Evolutionary conservation across 129 eudicot species (phyloP), one percentile per base, ranked within the genome.

Genomic region (Ambrosia artemisiifolia): DNA sequence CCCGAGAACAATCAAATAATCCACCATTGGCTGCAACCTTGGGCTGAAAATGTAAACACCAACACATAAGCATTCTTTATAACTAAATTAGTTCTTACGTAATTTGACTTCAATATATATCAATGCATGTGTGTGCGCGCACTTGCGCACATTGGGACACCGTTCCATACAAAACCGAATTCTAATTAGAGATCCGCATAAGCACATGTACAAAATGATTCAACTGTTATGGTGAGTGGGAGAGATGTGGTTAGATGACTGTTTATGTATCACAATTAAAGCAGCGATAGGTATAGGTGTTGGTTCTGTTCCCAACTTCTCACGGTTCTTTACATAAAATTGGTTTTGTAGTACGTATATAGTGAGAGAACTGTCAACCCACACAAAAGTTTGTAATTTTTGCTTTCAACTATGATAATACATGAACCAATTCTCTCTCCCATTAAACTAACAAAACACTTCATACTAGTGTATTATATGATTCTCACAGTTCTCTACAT

Each of bases 21-120:
- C 90, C 60, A 93, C 92, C 88, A 89, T 68, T 0, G 95, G 96
- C 78, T 87, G 95, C 83, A 93, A 70, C 65, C 85, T 87, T 18
- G 73, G 84, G 75, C 98, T 89, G 81, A 83, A 82, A 5, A 54
- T 6, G 8, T 14, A 56, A 43, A 70, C 16, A 43, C 55, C 71
- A 65, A 43, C 48, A 74, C 38, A 56, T 7, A 76, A 65, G 72
- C 56, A 67, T 49, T 5, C 20, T 34, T 19, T 33, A 61, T 57
- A 57, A 28, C 38, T 13, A 18, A 56, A 34, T 24, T 1, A 24
- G 28, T 57, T 57, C 32, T 57, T 30, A 56, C 20, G 35, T 51
- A 51, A 51, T 51, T 30, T 2, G 59, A 30, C 59, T 19, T 40
- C 44, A 40, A 7, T 40, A 6, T 40, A 40, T 40, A 7, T 40